These are phyloP conservation scores for Naegleria lovaniensis DNA, from an alignment of 208 protist genomes.

Conservation along the genomic window DNA sequence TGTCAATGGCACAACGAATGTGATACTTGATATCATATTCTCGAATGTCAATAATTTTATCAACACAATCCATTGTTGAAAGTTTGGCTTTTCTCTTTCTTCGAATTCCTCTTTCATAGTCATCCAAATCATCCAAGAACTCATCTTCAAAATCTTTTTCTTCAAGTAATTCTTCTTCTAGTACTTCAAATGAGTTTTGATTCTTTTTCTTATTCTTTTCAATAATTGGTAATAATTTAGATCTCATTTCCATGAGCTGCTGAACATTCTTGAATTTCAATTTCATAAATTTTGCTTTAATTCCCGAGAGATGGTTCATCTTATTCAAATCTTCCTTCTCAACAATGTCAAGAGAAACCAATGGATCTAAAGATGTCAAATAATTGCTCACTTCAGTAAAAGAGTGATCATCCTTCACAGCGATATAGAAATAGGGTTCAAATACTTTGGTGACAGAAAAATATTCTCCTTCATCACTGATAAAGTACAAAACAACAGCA, in stretches of 20 bases:
- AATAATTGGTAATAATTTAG: slow-evolving; percentile 65
- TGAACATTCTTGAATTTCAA: slow-evolving; percentile 85
- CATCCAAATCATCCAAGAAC: not conserved
- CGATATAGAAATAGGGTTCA: slow-evolving; percentile 70
- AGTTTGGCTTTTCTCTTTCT: slow-evolving; percentile 36
- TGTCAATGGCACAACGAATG: slow-evolving; percentile 93
- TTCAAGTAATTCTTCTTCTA: slow-evolving; percentile 36
- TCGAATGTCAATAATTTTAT: slow-evolving; percentile 90
- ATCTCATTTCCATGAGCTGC: slow-evolving; percentile 78
- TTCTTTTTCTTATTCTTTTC: slow-evolving; percentile 58
- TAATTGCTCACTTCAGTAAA: slow-evolving; percentile 87
- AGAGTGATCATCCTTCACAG: slow-evolving; percentile 52
- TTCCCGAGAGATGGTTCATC: slow-evolving; percentile 90
- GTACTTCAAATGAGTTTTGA: slow-evolving; percentile 46
- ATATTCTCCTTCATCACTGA: slow-evolving; percentile 52
- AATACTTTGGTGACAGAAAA: slow-evolving; percentile 55
- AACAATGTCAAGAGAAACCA: slow-evolving; percentile 65
- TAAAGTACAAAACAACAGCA: slow-evolving; percentile 65
- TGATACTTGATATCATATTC: slow-evolving; percentile 99
- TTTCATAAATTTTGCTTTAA: slow-evolving; percentile 82
- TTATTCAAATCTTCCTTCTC: slow-evolving; percentile 92
- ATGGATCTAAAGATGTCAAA: slow-evolving; percentile 76
- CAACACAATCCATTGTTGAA: slow-evolving; percentile 59
- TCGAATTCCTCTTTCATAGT: not conserved
- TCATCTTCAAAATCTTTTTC: slow-evolving; percentile 38